These are phyloP conservation scores for Fusarium torulosum DNA, from an alignment of 2,329 filamentous ascomycete species.

Conservation along the genomic window DNA sequence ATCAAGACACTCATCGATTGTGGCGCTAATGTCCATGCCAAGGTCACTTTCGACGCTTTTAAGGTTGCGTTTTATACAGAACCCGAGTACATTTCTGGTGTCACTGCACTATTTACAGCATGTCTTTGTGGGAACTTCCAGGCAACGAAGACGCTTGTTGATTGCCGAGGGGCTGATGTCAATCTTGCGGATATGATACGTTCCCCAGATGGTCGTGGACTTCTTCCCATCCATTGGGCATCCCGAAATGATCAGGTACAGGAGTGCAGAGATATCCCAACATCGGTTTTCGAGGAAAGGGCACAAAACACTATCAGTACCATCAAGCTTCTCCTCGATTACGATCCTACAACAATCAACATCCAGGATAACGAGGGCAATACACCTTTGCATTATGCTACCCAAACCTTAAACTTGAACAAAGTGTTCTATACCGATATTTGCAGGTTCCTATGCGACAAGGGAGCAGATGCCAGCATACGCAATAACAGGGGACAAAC, in stretches of 20 bases:
- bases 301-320: rapidly evolving
- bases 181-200: neutral
- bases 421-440: too few relatives aligned
- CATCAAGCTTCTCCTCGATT: neutral
- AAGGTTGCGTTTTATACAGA: too few relatives aligned
- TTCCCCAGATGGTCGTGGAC: neutral
- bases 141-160: neutral
- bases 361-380: neutral
- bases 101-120: too few relatives aligned
- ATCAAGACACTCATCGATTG: too few relatives aligned
- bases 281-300: too few relatives aligned
- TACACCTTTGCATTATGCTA: constrained; percentile 1
- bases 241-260: neutral
- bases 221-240: neutral
- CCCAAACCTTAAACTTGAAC: too few relatives aligned
- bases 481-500: too few relatives aligned
- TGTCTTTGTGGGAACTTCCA: neutral
- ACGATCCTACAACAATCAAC: neutral
- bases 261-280: rapidly evolving
- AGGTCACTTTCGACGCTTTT: too few relatives aligned
- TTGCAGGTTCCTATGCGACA: too few relatives aligned
- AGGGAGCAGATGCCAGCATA: too few relatives aligned
- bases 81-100: too few relatives aligned
- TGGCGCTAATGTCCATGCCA: too few relatives aligned
- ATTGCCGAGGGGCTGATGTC: neutral